Percentiles rank a stretch among this genome's conserved stretches.
These are phyloP conservation scores for Moesziomyces aphidis DNA, from an alignment of 1,284 basidiomycete genomes.

Conservation along the genomic window DNA sequence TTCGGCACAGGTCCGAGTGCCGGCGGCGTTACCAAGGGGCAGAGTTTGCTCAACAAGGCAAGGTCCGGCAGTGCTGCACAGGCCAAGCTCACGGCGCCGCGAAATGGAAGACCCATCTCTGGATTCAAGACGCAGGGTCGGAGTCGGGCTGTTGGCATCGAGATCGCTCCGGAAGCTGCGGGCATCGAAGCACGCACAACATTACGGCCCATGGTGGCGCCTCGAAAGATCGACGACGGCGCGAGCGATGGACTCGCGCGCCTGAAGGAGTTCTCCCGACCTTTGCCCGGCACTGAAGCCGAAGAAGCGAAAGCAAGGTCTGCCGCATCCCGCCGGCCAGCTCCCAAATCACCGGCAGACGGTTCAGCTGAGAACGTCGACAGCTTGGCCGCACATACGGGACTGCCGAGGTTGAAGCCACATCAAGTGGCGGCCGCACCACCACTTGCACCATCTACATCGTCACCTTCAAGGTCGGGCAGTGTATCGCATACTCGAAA, in stretches of 20 bases:
- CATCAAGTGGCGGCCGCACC: constrained; percentile 32
- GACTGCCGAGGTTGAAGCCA: constrained; percentile 19
- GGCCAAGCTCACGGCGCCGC: constrained; percentile 35
- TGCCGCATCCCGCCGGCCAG: neutral
- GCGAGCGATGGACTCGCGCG: constrained; percentile 22
- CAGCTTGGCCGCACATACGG: neutral
- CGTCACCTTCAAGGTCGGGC: neutral
- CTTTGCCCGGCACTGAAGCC: constrained; percentile 4
- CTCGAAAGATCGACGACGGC: constrained; percentile 21
- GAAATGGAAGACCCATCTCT: neutral
- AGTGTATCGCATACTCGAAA: neutral
- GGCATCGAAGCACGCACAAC: constrained; percentile 9
- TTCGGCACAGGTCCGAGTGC: constrained; percentile 4
- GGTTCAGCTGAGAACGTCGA: neutral
- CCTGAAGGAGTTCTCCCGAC: constrained; percentile 25
- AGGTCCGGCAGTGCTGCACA: constrained; percentile 28
- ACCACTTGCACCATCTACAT: constrained; percentile 4
- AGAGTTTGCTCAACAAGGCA: constrained; percentile 48
- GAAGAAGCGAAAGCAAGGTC: constrained; percentile 2
- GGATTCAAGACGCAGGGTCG: constrained; percentile 25
- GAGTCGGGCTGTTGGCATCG: constrained; percentile 23
- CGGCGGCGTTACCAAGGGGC: constrained; percentile 35
- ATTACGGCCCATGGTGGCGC: constrained; percentile 41
- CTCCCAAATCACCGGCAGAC: neutral
- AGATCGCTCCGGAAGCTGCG: constrained; percentile 26